Evolutionary conservation across 345 rosid genomes (phyloP), one percentile per base, ranked within the genome.

Genomic region (Gynandropsis gynandra): DNA sequence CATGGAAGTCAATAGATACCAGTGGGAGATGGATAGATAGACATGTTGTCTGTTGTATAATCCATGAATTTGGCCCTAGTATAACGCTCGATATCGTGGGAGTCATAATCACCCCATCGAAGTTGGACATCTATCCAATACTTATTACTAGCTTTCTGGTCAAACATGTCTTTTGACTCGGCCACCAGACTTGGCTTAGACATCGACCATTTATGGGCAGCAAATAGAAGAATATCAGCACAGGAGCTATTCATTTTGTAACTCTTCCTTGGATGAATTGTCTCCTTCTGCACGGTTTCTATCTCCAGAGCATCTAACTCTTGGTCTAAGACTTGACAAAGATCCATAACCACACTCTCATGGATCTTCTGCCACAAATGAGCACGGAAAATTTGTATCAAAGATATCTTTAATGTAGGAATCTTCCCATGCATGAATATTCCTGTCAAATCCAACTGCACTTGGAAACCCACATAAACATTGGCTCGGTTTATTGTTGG

Each of bases 201-300:
- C 99, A 93, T 93, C 10, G 90, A 90, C 99, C 99, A 93, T 61
- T 94, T 84, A 69, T 93, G 99, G 38, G 99, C 97, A 56, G 97
- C 97, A 74, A 88, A 88, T n/a, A 93, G 89, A 45, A 93, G 99
- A 66, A 93, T 38, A 65, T 93, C 99, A 16, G 99, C 99, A 76
- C 99, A 93, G 47, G 99, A 93, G 72, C 99, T 93, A 78, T 93
- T 93, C 99, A 93, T 93, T 74, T 93, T 88, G 72, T 88, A 93
- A 83, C 99, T 93, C 79, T 93, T 93, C 74, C 99, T 83, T 8
- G 99, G 99, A 73, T 93, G 99, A 52, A 88, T 93, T 9, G 97
- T 93, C 65, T 88, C 99, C 73, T 93, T 93, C 76, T 93, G 99
- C 58, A 93, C 99, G 50, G 97, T 93, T 72, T 93, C 97, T 59